A percentile compares a stretch with the other conserved stretches of the same genome.
Evolutionary conservation across 2,329 filamentous ascomycete genomes (phyloP).

Genomic region (Camillea tinctor): DNA sequence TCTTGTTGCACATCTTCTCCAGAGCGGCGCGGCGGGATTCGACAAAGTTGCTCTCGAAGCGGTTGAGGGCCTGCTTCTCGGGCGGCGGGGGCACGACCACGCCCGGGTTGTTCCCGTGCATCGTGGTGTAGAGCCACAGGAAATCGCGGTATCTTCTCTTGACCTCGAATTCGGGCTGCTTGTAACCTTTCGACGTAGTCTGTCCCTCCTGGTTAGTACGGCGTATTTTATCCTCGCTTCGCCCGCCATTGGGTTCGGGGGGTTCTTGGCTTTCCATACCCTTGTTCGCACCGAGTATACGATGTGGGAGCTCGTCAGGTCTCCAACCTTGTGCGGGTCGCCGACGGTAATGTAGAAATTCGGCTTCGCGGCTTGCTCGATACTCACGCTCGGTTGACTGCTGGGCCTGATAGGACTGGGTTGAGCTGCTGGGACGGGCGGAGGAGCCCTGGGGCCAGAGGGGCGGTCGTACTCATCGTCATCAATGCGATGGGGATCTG

Average conservation of each 20-base stretch:
- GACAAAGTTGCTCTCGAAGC: slow-evolving; percentile 96
- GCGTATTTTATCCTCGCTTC: too few species aligned
- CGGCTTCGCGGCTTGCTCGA: slow-evolving; percentile 92
- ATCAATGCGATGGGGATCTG: slow-evolving; percentile 65
- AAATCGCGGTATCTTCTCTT: slow-evolving; percentile 95
- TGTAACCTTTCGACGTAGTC: slow-evolving; percentile 96
- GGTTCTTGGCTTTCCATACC: slow-evolving; percentile 52
- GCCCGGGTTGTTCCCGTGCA: slow-evolving; percentile 92
- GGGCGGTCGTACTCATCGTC: slow-evolving; percentile 61
- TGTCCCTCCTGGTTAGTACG: slow-evolving; percentile 38
- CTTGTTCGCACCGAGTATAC: slow-evolving; percentile 95
- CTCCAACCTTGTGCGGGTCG: slow-evolving; percentile 96
- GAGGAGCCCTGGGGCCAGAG: slow-evolving; percentile 62
- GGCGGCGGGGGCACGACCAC: slow-evolving; percentile 93
- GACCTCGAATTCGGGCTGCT: slow-evolving; percentile 87
- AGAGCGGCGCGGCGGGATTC: slow-evolving; percentile 87
- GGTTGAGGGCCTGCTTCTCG: slow-evolving; percentile 94
- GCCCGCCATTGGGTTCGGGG: neutral
- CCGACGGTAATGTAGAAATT: slow-evolving; percentile 88
- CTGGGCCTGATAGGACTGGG: slow-evolving; percentile 51
- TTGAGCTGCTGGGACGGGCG: slow-evolving; percentile 59
- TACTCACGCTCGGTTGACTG: slow-evolving; percentile 75
- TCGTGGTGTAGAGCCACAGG: slow-evolving; percentile 92
- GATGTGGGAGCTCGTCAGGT: slow-evolving; percentile 94
- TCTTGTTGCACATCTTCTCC: slow-evolving; percentile 98